A percentile compares a stretch with the other conserved stretches of the same genome.
These are phyloP conservation scores for Candida qinlingensis DNA, from an alignment of 805 yeast genomes.

Conservation along the genomic window DNA sequence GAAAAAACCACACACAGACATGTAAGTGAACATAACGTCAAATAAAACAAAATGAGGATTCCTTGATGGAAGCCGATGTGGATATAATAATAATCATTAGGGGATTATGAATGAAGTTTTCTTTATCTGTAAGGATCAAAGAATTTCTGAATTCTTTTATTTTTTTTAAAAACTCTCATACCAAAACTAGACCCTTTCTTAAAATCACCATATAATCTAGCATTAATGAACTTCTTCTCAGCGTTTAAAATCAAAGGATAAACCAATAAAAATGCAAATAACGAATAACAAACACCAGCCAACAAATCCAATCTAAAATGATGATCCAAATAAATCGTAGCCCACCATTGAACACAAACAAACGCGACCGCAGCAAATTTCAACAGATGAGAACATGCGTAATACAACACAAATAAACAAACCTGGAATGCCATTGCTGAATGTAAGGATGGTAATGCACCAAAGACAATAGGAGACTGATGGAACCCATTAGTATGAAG, in stretches of 20 bases:
- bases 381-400: slow-evolving; percentile 27
- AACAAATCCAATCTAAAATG: slow-evolving; percentile 64
- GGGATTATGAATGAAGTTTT: not conserved
- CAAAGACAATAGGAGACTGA: slow-evolving; percentile 64
- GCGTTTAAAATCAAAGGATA: slow-evolving; percentile 33
- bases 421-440: slow-evolving; percentile 58
- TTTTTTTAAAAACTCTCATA: slow-evolving; percentile 55
- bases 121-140: slow-evolving; percentile 47
- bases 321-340: slow-evolving; percentile 67
- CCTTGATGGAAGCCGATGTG: too few relatives aligned
- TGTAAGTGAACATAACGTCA: too few relatives aligned
- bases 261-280: slow-evolving; percentile 37
- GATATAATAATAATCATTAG: too few relatives aligned
- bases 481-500: slow-evolving; percentile 58
- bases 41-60: too few relatives aligned
- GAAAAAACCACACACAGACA: too few relatives aligned
- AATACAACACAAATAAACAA: slow-evolving; percentile 35
- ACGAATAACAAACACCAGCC: slow-evolving; percentile 49
- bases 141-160: slow-evolving; percentile 38
- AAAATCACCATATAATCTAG: slow-evolving; percentile 34
- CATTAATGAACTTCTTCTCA: slow-evolving; percentile 19
- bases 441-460: slow-evolving; percentile 58
- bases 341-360: slow-evolving; percentile 65
- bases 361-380: slow-evolving; percentile 35
- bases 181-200: slow-evolving; percentile 49